phyloP scores from a whole-genome alignment of 345 rosid genomes.

The Psidium guajava region DNA sequence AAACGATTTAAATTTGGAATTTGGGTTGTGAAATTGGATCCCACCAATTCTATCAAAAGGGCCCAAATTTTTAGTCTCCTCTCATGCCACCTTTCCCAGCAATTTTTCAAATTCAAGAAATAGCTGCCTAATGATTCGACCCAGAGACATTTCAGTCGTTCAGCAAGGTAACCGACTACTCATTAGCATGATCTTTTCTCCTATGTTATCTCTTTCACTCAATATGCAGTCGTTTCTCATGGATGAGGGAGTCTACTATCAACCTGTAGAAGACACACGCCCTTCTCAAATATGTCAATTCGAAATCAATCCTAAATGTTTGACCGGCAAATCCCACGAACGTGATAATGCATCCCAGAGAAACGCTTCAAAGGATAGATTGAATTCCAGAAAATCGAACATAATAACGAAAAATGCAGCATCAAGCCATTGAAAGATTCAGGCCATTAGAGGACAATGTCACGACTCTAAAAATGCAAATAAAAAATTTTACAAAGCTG shows the following conservation, averaged over 20 bases:
- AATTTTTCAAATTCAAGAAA: not conserved
- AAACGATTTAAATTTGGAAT: no score
- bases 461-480: no score
- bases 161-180: not conserved
- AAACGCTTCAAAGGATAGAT: no score
- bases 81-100: not conserved
- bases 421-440: no score
- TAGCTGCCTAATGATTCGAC: not conserved
- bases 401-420: no score
- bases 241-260: not conserved
- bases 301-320: no score
- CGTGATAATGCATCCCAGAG: no score
- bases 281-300: no score
- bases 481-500: no score
- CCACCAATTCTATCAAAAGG: not conserved
- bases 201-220: not conserved
- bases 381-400: no score
- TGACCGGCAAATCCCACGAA: no score
- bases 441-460: no score
- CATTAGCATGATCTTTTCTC: not conserved
- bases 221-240: not conserved
- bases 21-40: not conserved
- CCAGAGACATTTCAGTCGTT: not conserved
- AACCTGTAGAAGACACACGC: not conserved
- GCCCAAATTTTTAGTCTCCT: not conserved